Conservation (phyloP, 352 stramenopile species). For the Saprolegnia diclina region DNA sequence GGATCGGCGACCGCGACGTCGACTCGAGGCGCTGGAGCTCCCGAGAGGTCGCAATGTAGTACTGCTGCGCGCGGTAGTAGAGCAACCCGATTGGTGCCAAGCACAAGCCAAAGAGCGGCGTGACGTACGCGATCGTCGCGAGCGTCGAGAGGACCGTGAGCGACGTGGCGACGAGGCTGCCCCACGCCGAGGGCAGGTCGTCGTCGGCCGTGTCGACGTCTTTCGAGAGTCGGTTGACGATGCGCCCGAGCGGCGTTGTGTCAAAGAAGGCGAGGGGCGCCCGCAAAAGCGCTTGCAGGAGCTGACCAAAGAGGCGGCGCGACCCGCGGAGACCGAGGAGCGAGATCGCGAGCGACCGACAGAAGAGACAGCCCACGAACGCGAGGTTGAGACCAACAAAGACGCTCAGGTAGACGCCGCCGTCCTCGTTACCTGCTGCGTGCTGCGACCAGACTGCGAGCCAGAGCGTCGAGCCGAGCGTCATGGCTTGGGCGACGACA, state of each 20-base stretch:
- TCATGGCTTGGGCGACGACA: slow-evolving; percentile 30
- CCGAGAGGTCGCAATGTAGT: slow-evolving; percentile 53
- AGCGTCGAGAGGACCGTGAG: slow-evolving; percentile 62
- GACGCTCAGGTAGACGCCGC: slow-evolving; percentile 67
- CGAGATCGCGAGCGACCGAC: slow-evolving; percentile 56
- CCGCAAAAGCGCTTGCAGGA: slow-evolving; percentile 58
- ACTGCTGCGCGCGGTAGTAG: slow-evolving; percentile 76
- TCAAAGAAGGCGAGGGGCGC: slow-evolving; percentile 90
- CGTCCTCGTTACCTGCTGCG: slow-evolving; percentile 25
- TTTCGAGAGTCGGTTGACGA: slow-evolving; percentile 91
- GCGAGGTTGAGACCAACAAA: slow-evolving; percentile 65
- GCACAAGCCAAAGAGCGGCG: slow-evolving; percentile 45
- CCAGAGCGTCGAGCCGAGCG: slow-evolving; percentile 49
- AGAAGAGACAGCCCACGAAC: slow-evolving; percentile 59
- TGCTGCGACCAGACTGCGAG: slow-evolving; percentile 93
- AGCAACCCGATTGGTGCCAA: slow-evolving; percentile 53
- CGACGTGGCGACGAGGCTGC: slow-evolving; percentile 31
- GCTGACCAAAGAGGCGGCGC: slow-evolving; percentile 47
- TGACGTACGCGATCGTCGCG: slow-evolving; percentile 50
- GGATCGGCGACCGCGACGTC: slow-evolving; percentile 79
- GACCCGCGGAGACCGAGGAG: slow-evolving; percentile 50
- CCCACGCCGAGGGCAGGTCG: slow-evolving; percentile 44
- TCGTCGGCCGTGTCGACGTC: slow-evolving; percentile 90
- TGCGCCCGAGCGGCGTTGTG: slow-evolving; percentile 86
- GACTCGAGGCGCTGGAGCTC: slow-evolving; percentile 88